phyloP scores from a whole-genome alignment of 805 yeast genomes.

The Kodamaea hsintzibuensis region DNA sequence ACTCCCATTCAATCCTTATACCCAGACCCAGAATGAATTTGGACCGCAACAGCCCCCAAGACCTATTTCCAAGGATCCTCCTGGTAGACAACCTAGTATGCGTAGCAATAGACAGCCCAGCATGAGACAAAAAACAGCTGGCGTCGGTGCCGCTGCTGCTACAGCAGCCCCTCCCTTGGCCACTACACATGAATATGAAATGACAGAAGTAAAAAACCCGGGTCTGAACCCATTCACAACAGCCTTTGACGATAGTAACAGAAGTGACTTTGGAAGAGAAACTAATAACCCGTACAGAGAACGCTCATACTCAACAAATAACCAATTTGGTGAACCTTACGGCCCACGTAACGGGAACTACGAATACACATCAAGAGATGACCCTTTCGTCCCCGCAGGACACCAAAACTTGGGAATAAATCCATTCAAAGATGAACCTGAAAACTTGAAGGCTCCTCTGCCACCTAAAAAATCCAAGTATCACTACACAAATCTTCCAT shows the following conservation, averaged over 20 bases:
- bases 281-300: neutral
- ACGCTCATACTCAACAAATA: constrained; percentile 1
- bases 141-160: too few relatives aligned
- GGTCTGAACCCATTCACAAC: constrained; percentile 5
- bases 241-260: constrained; percentile 5
- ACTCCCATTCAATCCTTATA: neutral
- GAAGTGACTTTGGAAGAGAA: neutral
- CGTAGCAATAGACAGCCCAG: neutral
- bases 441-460: constrained; percentile 9
- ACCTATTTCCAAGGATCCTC: neutral
- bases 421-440: constrained; percentile 5
- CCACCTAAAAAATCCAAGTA: constrained; percentile 29
- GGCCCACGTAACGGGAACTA: constrained; percentile 2
- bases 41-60: neutral
- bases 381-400: neutral
- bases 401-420: constrained; percentile 4
- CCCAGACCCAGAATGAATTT: neutral
- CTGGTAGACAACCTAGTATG: neutral
- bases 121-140: neutral
- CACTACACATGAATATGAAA: constrained; percentile 2
- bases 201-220: constrained; percentile 3
- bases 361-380: neutral
- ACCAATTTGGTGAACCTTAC: constrained; percentile 2
- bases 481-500: constrained; percentile 39
- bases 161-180: neutral